phyloP scores from a whole-genome alignment of 331 rosid genomes.

The Arachis monticola region DNA sequence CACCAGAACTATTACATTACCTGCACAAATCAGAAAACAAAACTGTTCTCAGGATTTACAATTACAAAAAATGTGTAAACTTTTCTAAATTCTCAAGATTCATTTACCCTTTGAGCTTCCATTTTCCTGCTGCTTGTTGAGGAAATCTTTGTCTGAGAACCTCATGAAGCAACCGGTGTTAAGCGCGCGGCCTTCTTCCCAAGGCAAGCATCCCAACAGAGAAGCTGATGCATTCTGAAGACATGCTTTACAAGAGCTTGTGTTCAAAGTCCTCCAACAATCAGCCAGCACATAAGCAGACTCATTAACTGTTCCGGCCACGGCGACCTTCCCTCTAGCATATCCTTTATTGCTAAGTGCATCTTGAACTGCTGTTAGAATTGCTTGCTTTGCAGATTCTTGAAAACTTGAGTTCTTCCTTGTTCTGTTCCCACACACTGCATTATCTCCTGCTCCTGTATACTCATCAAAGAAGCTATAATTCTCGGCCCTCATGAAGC shows the following conservation, averaged over 20 bases:
- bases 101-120: slow-evolving; percentile 55
- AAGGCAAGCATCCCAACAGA: slow-evolving; percentile 71
- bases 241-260: slow-evolving; percentile 72
- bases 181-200: slow-evolving; percentile 75
- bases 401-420: slow-evolving; percentile 50
- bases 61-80: background rate
- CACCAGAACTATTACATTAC: slow-evolving; percentile 50
- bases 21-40: slow-evolving; percentile 54
- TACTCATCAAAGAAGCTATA: slow-evolving; percentile 74
- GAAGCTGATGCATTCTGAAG: slow-evolving; percentile 73
- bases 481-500: slow-evolving; percentile 89
- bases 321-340: slow-evolving; percentile 49
- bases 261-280: slow-evolving; percentile 81
- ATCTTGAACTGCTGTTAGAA: slow-evolving; percentile 49
- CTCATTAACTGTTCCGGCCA: slow-evolving; percentile 48
- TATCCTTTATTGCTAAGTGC: slow-evolving; percentile 62
- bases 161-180: slow-evolving; percentile 92
- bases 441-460: slow-evolving; percentile 57
- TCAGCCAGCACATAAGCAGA: slow-evolving; percentile 72
- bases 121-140: slow-evolving; percentile 56
- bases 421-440: slow-evolving; percentile 68
- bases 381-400: slow-evolving; percentile 57
- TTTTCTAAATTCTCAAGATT: background rate
- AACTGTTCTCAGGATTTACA: slow-evolving; percentile 14
- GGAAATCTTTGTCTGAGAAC: slow-evolving; percentile 78